Base-by-base conservation (phyloP, 75 land plant species). In the Selaginella moellendorffii region DNA sequence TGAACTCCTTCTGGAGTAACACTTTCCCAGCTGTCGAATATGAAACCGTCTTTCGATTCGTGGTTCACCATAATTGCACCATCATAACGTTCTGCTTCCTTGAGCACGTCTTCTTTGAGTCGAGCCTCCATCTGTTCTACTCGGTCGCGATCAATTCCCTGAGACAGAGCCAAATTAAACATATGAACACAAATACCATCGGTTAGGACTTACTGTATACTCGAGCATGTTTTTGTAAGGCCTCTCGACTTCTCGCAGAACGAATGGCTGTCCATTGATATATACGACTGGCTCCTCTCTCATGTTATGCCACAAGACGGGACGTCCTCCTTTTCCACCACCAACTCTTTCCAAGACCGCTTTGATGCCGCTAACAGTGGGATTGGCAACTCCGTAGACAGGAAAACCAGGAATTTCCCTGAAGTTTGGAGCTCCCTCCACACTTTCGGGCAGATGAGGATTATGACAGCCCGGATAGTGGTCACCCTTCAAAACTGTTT, bases 31-130 rank as follows among this genome's bases (percentile, higher is more conserved):
- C 82, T 81, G 76, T 92, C 87, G 74, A 75, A 88, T 63, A 92
- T 92, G 71, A 85, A 78, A n/a, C 90, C 80, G 73, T 87, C 85
- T 24, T 85, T 78, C 42, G 96, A 78, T 71, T 92, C 97, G 73
- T 88, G 96, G 73, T 83, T 85, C 24, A 92, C 97, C 97, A 88
- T 92, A 54, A 92, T 85, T 30, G 95, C 96, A 76, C 90, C 96
- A 53, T 65, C 71, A 68, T 83, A 92, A 17, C 65, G 79, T 63
- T 79, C 90, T 46, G 97, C 89, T 68, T 92, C 97, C 54, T 87
- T 64, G 28, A 92, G 65, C 63, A 92, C 85, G 65, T 92, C 97
- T 66, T 85, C 96, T 66, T 85, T 92, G 56, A 92, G 54, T 24
- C 97, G 74, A 54, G 85, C 81, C 67, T 92, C 97, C 97, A 92